Conservation (phyloP, 225 moss, liverwort and hornwort species). For the Sphagnum contortum region DNA sequence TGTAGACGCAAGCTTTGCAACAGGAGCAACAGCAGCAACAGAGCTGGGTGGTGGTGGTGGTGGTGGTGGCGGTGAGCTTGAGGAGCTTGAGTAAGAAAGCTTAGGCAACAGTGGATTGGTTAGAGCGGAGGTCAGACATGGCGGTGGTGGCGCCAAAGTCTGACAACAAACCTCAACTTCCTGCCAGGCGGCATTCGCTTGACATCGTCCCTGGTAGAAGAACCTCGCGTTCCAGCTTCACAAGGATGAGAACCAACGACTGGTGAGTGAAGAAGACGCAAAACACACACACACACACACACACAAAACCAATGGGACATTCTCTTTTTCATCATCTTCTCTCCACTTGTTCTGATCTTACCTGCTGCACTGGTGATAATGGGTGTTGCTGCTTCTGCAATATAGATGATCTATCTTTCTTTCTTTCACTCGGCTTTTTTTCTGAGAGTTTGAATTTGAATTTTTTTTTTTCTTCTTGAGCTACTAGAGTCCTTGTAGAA, state of each 20-base stretch:
- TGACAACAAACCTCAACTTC: slow-evolving; percentile 50
- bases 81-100: no score
- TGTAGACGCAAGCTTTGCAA: not conserved
- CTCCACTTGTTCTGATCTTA: not conserved
- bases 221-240: slow-evolving; percentile 84
- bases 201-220: slow-evolving; percentile 53
- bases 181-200: slow-evolving; percentile 58
- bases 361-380: no score
- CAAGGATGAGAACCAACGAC: slow-evolving; percentile 97
- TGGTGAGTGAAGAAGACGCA: slow-evolving; percentile 32
- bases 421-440: not conserved
- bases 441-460: no score
- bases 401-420: not conserved
- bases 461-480: no score
- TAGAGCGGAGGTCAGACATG: slow-evolving; percentile 62
- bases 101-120: slow-evolving; percentile 51
- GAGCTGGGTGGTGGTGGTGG: no score
- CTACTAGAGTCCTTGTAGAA: no score
- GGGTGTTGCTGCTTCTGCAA: no score
- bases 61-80: no score
- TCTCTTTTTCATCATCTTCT: not conserved
- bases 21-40: not conserved
- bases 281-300: no score
- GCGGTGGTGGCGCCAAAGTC: slow-evolving; percentile 66
- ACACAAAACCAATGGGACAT: not conserved